Base-by-base conservation (phyloP, 352 stramenopile species). In the Elongisporangium undulatum region DNA sequence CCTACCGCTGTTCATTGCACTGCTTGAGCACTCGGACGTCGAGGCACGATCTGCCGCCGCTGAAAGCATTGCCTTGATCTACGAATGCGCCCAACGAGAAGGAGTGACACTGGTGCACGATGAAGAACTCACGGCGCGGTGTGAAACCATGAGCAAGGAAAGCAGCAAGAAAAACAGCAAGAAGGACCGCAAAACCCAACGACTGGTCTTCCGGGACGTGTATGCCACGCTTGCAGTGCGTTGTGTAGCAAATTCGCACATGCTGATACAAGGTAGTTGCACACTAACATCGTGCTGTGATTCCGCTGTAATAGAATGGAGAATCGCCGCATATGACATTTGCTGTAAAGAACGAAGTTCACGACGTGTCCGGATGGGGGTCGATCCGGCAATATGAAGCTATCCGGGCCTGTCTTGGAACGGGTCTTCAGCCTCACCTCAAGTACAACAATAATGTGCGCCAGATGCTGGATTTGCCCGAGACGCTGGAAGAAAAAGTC, bases 101-200 rank as follows among this genome's bases (percentile, higher is more conserved):
- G 68, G 74, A 26, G 56, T 84, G 0, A 55, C 68, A 26, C 57
- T 92, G 49, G 77, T 80, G 7, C 86, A 75, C 59, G 75, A 86
- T 29, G 79, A 76, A 8, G 78, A 91, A 38, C 82, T 93, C 24
- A n/a, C 94, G 16, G 74, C 82, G 39, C 82, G 80, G 17, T 86
- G 92, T 34, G 72, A 73, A 16, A 65, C 74, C 34, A 86, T 96
- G 83, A 94, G 85, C 79, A 94, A 94, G 61, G 82, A 93, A 49
- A 94, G 62, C 71, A 94, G 80, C 73, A 96, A 96, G 71, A 94
- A 92, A 63, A 93, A 85, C 66, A 94, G 81, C 72, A 96, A 96
- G 62, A 93, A 94, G 53, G 87, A 96, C 49, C 85, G 87, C 23
- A 96, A 96, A 58, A 82, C 82, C 2, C 87, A 96, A 64, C 81